Percentiles rank a stretch among this genome's conserved stretches.
Evolutionary conservation across 139 green algal species (phyloP).

Genomic region (Tetradesmus obliquus): DNA sequence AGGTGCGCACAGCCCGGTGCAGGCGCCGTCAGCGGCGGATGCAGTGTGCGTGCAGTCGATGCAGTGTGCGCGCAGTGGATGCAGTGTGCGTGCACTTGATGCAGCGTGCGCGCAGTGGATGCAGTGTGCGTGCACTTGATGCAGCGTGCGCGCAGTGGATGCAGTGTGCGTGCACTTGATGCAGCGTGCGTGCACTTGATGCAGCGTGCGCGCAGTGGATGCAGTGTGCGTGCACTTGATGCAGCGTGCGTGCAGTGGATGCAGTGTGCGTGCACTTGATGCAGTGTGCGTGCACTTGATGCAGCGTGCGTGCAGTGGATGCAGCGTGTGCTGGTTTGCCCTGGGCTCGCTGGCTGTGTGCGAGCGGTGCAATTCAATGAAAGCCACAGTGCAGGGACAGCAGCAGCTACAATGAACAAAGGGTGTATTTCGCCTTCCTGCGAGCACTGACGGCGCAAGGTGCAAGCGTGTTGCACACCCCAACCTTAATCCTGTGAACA

Average conservation of each 20-base stretch:
- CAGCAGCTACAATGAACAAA: too few species aligned
- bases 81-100: too few species aligned
- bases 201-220: neutral
- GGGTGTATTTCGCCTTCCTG: too few species aligned
- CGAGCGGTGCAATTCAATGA: too few species aligned
- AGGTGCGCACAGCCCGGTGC: conserved; percentile 29
- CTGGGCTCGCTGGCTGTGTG: too few species aligned
- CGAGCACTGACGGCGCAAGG: too few species aligned
- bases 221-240: neutral
- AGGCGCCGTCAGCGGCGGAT: neutral
- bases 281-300: neutral
- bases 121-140: neutral
- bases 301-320: neutral
- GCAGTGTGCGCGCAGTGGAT: neutral
- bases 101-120: neutral
- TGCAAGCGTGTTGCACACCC: too few species aligned
- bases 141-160: neutral
- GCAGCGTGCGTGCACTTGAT: neutral
- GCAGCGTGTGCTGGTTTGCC: too few species aligned
- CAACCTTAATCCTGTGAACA: too few species aligned
- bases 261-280: neutral
- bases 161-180: neutral
- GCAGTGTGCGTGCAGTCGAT: neutral
- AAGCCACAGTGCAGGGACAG: too few species aligned
- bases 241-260: neutral